Conservation (phyloP, 805 yeast species). For the Ogataea glucozyma region DNA sequence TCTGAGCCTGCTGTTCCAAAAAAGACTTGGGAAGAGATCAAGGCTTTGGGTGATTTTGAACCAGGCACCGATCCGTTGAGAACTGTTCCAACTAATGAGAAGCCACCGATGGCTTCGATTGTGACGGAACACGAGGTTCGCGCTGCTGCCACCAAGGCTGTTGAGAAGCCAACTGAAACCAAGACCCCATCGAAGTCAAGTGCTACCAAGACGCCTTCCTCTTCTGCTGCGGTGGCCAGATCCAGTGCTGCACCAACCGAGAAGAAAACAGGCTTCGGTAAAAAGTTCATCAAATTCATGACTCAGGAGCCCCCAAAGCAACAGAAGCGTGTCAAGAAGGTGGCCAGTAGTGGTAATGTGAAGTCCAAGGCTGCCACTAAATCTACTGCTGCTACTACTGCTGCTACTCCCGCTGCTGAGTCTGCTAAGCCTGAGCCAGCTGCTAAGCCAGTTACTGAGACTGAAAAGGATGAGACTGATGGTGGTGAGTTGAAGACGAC, state of each 20-base stretch:
- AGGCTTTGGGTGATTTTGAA: conserved; percentile 30
- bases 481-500: conserved; percentile 29
- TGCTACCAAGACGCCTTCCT: conserved; percentile 10
- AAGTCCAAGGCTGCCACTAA: conserved; percentile 11
- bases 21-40: conserved; percentile 32
- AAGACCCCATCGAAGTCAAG: conserved; percentile 2
- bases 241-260: conserved; percentile 10
- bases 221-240: conserved; percentile 14
- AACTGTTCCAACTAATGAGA: conserved; percentile 40
- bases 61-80: conserved; percentile 37
- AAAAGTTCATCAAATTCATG: conserved; percentile 26
- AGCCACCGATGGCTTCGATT: conserved; percentile 37
- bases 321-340: conserved; percentile 19
- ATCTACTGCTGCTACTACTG: conserved; percentile 9
- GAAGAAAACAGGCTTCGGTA: conserved; percentile 22
- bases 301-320: conserved; percentile 25
- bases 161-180: conserved; percentile 4
- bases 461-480: conserved; percentile 5
- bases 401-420: conserved; percentile 11
- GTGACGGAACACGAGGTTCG: conserved; percentile 25
- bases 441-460: conserved; percentile 9
- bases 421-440: background rate
- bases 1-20: conserved; percentile 23
- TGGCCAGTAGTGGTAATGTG: conserved; percentile 1
- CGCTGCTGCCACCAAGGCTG: conserved; percentile 13